A percentile compares a stretch with the other conserved stretches of the same genome.
Evolutionary conservation across 345 rosid species (phyloP).

Genomic region (Isatis tinctoria): DNA sequence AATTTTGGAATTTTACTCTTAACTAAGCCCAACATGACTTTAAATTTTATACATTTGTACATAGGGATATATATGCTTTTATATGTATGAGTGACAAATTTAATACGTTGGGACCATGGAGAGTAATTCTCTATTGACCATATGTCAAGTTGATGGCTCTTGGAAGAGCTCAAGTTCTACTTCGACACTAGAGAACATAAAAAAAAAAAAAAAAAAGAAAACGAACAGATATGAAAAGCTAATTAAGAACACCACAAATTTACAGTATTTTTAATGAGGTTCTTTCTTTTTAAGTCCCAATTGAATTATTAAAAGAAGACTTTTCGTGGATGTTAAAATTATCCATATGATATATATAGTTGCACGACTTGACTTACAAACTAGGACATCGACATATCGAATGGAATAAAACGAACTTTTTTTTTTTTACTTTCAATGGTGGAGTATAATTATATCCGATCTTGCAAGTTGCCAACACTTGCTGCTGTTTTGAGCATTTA

Average conservation of each 20-base stretch:
- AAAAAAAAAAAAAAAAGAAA: neutral
- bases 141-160: neutral
- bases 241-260: neutral
- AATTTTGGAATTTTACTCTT: neutral
- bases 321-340: neutral
- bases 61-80: no score
- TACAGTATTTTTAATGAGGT: neutral
- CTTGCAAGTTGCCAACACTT: neutral
- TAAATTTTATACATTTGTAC: neutral
- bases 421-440: conserved; percentile 1
- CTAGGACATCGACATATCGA: conserved; percentile 1
- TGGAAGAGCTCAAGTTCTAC: neutral
- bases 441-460: conserved; percentile 8
- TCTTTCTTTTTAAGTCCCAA: neutral
- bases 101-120: neutral
- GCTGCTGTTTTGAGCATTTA: neutral
- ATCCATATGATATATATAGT: conserved; percentile 7
- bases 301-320: neutral
- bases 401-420: conserved; percentile 17
- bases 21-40: neutral
- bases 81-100: neutral
- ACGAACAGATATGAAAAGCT: neutral
- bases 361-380: neutral
- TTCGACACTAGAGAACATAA: neutral
- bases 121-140: neutral